Evolutionary conservation across 2,329 filamentous ascomycete genomes (phyloP), one percentile per base, ranked within the genome.

Genomic region (Aspergillus alliaceus): DNA sequence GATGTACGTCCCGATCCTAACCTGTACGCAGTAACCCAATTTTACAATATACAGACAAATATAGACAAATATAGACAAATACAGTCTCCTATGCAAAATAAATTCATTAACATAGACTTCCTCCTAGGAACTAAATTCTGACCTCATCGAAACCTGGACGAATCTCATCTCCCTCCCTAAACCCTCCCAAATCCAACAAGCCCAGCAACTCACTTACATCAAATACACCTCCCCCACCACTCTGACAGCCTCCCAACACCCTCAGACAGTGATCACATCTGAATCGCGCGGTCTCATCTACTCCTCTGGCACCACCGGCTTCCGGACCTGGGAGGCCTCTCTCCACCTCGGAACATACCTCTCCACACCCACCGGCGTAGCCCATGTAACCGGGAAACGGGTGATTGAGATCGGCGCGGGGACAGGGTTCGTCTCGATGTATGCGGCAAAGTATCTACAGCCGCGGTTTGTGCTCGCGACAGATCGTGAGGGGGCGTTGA

Each of bases 61-160:
- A n/a, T n/a, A n/a, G n/a, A n/a, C n/a, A n/a, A n/a, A n/a, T n/a
- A n/a, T n/a, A n/a, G n/a, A n/a, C n/a, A n/a, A n/a, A n/a, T n/a
- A n/a, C n/a, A n/a, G n/a, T n/a, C n/a, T n/a, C 9, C 25, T 46
- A 15, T 6, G 29, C 18, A 27, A n/a, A 27, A 47, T n/a, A 47
- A 27, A 31, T 7, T n/a, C 27, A 48, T 31, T 48, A 48, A 48
- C 18, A 9, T 18, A 12, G 24, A 32, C 12, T 29, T 15, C 32
- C 12, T 52, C 20, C 61, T 76, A 97, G 93, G 91, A 89, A 72
- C 87, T 96, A 47, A 91, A 89, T 60, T 90, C 96, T 74, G 82
- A 88, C 72, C 83, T 97, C 66, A 90, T 93, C 83, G 80, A 80
- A 54, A 79, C 81, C 35, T 82, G 96, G 64, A 85, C 87, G 53